Conservation (phyloP, 1,139 yeast species). For the Debaryomycetaceae sp. region DNA sequence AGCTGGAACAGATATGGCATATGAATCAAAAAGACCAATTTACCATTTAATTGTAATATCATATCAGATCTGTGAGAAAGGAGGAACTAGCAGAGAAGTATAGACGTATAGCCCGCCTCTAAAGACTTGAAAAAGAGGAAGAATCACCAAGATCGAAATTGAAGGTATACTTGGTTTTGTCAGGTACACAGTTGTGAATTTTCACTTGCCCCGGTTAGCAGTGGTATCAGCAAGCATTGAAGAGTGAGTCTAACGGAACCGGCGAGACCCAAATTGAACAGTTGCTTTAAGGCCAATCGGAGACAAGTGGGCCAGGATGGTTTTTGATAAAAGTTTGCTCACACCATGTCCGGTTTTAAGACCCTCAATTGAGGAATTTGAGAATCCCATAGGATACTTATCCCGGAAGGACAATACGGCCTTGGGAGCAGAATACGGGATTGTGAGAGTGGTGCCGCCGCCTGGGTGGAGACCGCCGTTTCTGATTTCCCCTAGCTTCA, state of each 20-base stretch:
- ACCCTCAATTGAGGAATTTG: constrained; percentile 55
- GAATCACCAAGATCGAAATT: too few species aligned
- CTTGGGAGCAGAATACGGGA: constrained; percentile 61
- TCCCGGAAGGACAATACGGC: constrained; percentile 46
- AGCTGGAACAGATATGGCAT: not conserved
- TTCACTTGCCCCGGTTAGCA: too few species aligned
- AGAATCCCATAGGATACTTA: constrained; percentile 58
- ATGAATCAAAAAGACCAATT: not conserved
- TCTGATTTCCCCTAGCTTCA: constrained; percentile 51
- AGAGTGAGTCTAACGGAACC: too few species aligned
- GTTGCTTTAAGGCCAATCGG: not conserved
- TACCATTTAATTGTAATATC: too few species aligned
- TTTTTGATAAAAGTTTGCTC: constrained; percentile 25
- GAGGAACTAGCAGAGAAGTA: too few species aligned
- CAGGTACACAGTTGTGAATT: not conserved
- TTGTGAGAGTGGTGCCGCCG: constrained; percentile 67
- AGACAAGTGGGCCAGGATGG: constrained; percentile 2
- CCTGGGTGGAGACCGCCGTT: constrained; percentile 50
- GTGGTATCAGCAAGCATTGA: too few species aligned
- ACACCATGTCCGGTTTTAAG: constrained; percentile 52
- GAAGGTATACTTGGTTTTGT: not conserved
- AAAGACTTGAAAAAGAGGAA: too few species aligned
- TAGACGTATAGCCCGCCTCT: too few species aligned
- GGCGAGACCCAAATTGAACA: too few species aligned
- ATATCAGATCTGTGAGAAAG: too few species aligned